phyloP scores from a whole-genome alignment of 805 yeast species.

The Dipodascopsis tothii region DNA sequence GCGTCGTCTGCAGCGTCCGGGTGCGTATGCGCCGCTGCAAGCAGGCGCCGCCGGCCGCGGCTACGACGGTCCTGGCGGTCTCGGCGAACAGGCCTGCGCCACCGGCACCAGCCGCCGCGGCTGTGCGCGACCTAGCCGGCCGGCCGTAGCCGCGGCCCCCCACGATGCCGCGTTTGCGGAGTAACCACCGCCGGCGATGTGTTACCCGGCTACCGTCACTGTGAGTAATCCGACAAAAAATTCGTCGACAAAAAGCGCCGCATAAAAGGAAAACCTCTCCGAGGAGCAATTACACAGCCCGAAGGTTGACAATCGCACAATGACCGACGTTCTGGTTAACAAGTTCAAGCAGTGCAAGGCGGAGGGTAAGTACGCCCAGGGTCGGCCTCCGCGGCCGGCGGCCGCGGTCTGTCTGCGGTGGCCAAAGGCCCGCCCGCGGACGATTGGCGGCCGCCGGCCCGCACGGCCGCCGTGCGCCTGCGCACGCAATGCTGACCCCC shows the following conservation, averaged over 20 bases:
- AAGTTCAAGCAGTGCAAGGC: slow-evolving; percentile 18
- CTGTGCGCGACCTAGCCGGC: no score
- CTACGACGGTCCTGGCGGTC: no score
- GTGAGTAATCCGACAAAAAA: neutral
- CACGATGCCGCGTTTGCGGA: no score
- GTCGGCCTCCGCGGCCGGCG: neutral
- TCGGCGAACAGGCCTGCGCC: no score
- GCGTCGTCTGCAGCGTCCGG: no score
- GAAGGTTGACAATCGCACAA: neutral
- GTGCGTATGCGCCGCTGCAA: no score
- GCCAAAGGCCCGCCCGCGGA: neutral
- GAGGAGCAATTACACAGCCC: neutral
- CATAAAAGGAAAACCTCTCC: neutral
- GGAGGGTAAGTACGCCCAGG: slow-evolving; percentile 9
- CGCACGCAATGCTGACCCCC: neutral
- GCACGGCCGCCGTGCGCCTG: neutral
- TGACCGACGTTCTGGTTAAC: slow-evolving; percentile 13
- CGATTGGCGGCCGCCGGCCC: neutral
- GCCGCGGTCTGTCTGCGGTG: neutral
- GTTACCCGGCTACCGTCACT: neutral
- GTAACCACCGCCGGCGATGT: neutral
- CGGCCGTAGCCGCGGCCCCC: neutral
- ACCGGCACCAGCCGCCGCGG: no score
- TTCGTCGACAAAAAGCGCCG: neutral
- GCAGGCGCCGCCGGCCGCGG: no score